Evolutionary conservation across 139 green algal species (phyloP), one percentile per base, ranked within the genome.

Genomic region (Coelastrella sp.): DNA sequence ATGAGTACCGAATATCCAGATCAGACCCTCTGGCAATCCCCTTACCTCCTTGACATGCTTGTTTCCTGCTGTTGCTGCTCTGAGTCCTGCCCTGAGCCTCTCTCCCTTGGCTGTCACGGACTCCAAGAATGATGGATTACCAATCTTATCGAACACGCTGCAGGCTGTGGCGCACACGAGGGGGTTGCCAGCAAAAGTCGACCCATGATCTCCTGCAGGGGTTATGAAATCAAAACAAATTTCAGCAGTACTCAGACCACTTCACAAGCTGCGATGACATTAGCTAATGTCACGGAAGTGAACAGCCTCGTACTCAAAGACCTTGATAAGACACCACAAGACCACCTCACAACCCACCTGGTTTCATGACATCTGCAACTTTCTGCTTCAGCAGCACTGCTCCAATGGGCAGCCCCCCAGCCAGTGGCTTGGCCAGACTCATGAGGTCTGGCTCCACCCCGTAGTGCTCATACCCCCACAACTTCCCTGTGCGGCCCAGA

Each of bases 131-230:
- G 79, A 86, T 0, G 94, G 91, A n/a, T 95, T 85, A 9, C 60
- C 79, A 68, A 98, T 95, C 87, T 94, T 94, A 89, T 98, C 95
- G 83, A 98, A 94, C 19, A 96, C 90, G 32, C 89, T 85, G 89
- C 89, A 93, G 6, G 93, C 95, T 19, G 93, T 91, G 50, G 90
- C 74, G 83, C 95, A 98, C 43, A 99, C 96, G 50, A 99, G 90
- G 0, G 97, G 97, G 90, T 96, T 96, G 53, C 97, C 97, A 5
- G 98, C 98, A 92, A 99, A 99, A 0, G 98, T 99, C 84, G 93
- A 98, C 15, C 98, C 98, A 86, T 99, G 98, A 89, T 99, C 97
- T 9, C 97, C 97, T 69, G 91, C 15, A 13, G 45, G 15, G 11
- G 15, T 23, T 13, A 57, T 13, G 15, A 13, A 9, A 57, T 9